Conservation (phyloP, 179 eudicot species). For the Carnegiea gigantea region DNA sequence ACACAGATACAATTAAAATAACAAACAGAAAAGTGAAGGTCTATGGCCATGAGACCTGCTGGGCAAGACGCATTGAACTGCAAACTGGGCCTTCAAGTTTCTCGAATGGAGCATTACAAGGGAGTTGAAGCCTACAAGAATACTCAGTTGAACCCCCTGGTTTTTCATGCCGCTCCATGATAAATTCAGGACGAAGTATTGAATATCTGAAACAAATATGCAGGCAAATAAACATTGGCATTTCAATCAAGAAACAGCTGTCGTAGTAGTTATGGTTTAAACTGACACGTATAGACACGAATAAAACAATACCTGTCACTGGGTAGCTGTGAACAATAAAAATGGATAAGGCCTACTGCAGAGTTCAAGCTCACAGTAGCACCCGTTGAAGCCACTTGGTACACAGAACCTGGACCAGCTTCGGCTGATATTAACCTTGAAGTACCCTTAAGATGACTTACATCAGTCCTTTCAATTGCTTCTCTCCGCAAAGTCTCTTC, state of each 20-base stretch:
- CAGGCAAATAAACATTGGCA: constrained; percentile 2
- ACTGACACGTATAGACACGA: constrained; percentile 4
- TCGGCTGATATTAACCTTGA: constrained; percentile 63
- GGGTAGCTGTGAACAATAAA: constrained; percentile 95
- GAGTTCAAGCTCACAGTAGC: constrained; percentile 99
- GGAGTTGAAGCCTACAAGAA: constrained; percentile 98
- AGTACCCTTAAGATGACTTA: constrained; percentile 80
- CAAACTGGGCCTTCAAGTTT: constrained; percentile 91
- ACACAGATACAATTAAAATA: not conserved
- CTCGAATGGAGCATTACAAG: constrained; percentile 97
- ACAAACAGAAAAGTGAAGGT: not conserved
- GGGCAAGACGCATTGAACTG: constrained; percentile 92
- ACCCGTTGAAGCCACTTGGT: constrained; percentile 94
- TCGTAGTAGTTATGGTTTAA: not conserved
- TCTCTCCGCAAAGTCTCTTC: constrained; percentile 95
- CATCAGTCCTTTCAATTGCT: constrained; percentile 95
- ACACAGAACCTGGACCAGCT: constrained; percentile 59
- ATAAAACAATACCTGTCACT: constrained; percentile 72
- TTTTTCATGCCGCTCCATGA: constrained; percentile 91
- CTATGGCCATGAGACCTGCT: constrained; percentile 56
- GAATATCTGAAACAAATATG: constrained; percentile 61
- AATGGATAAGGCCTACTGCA: constrained; percentile 95
- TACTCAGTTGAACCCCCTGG: constrained; percentile 72
- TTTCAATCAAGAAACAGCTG: not conserved
- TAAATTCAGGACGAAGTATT: constrained; percentile 95